Percentiles rank a stretch among this genome's conserved stretches.
Evolutionary conservation across 2,329 filamentous ascomycete species (phyloP).

Genomic region (Pseudogymnoascus destructans): DNA sequence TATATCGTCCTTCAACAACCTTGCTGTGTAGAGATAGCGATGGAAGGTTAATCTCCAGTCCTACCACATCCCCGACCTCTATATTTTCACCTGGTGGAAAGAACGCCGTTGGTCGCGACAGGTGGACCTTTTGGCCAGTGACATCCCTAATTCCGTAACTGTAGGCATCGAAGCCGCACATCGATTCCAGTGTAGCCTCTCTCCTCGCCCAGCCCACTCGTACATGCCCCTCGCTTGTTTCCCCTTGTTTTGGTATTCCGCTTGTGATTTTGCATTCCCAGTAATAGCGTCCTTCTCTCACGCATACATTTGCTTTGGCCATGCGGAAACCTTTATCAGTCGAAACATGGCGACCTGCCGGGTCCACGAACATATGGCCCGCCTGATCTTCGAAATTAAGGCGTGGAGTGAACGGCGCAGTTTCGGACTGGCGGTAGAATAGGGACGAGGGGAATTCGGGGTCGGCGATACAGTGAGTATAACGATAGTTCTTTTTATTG

Average conservation of each 20-base stretch:
- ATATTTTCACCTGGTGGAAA: slow-evolving; percentile 68
- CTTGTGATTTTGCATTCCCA: slow-evolving; percentile 86
- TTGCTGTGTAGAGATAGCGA: slow-evolving; percentile 77
- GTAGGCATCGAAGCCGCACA: slow-evolving; percentile 80
- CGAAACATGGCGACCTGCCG: slow-evolving; percentile 61
- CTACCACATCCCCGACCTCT: slow-evolving; percentile 83
- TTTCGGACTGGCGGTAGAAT: slow-evolving; percentile 81
- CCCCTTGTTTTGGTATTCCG: slow-evolving; percentile 42
- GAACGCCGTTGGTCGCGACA: slow-evolving; percentile 86
- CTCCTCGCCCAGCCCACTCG: slow-evolving; percentile 77
- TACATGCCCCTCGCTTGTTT: slow-evolving; percentile 41
- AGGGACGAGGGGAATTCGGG: slow-evolving; percentile 74
- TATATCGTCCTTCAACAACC: slow-evolving; percentile 75
- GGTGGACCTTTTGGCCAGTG: slow-evolving; percentile 80
- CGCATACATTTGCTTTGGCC: slow-evolving; percentile 78
- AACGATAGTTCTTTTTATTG: slow-evolving; percentile 67
- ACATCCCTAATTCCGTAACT: slow-evolving; percentile 89
- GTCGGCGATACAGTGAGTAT: slow-evolving; percentile 82
- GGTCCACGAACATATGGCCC: slow-evolving; percentile 70
- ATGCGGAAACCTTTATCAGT: slow-evolving; percentile 90
- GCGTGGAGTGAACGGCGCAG: slow-evolving; percentile 67
- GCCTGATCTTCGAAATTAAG: slow-evolving; percentile 91
- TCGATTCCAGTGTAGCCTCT: slow-evolving; percentile 70
- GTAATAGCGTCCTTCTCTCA: slow-evolving; percentile 80
- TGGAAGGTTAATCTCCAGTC: slow-evolving; percentile 81